phyloP scores from a whole-genome alignment of 2,329 filamentous ascomycete genomes.

The Didymella sp. region DNA sequence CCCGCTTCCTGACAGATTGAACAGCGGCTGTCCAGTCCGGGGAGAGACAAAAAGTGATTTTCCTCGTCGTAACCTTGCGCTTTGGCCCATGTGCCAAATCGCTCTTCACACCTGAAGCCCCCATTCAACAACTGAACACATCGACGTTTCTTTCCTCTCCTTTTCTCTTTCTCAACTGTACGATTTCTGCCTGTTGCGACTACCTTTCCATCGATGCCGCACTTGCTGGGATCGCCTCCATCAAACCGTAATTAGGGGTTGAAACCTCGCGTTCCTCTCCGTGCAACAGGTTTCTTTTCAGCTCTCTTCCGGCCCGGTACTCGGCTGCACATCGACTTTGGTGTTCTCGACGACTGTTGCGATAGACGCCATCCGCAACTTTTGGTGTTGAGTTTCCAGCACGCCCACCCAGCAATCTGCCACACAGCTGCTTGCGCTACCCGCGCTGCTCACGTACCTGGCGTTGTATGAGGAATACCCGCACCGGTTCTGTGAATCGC shows the following conservation, averaged over 20 bases:
- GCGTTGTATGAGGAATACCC: constrained; percentile 1
- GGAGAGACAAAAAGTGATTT: constrained; percentile 38
- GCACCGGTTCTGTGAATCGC: constrained; percentile 2
- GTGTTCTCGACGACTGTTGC: constrained; percentile 43
- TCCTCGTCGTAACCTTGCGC: constrained; percentile 46
- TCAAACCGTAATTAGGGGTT: constrained; percentile 34
- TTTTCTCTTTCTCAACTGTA: constrained; percentile 35
- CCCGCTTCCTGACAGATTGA: constrained; percentile 26
- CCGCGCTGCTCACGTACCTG: constrained; percentile 7
- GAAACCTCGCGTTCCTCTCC: constrained; percentile 40
- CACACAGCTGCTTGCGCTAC: constrained; percentile 15
- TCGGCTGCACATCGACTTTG: constrained; percentile 40
- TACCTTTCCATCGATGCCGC: constrained; percentile 37
- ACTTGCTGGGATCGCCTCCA: constrained; percentile 33
- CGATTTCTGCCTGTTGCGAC: constrained; percentile 23
- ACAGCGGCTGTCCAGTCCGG: constrained; percentile 22
- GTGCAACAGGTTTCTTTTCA: constrained; percentile 34
- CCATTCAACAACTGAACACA: constrained; percentile 31
- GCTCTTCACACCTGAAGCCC: constrained; percentile 43
- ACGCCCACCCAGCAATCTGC: constrained; percentile 25
- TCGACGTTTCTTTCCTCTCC: constrained; percentile 34
- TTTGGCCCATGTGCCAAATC: constrained; percentile 46
- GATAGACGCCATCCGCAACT: constrained; percentile 32
- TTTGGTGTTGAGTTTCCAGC: constrained; percentile 46
- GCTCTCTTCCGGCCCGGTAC: constrained; percentile 25